These are phyloP conservation scores for Phyllosticta capitalensis DNA, from an alignment of 2,329 filamentous ascomycete species.

Conservation along the genomic window DNA sequence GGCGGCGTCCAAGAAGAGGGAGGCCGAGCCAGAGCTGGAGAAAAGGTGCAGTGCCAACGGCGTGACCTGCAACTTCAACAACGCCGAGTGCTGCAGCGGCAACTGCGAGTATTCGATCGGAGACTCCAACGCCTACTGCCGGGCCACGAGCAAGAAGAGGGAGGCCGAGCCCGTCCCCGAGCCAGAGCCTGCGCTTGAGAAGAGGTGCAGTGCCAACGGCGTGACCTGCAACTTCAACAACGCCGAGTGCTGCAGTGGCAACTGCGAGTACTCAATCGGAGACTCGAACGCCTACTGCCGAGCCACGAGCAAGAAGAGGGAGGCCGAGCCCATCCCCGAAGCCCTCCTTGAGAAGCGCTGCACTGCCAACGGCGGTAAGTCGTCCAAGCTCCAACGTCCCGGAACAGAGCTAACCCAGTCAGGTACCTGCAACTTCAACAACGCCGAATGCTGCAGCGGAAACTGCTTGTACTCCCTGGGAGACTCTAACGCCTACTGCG, in stretches of 20 bases:
- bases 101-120: slow-evolving; percentile 4
- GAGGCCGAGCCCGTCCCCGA: neutral
- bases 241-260: neutral
- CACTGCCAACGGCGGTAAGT: slow-evolving; percentile 2
- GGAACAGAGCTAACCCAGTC: neutral
- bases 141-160: neutral
- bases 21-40: neutral
- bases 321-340: neutral
- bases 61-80: neutral
- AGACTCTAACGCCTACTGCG: neutral
- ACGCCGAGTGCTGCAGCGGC: slow-evolving; percentile 1
- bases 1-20: neutral
- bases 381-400: neutral
- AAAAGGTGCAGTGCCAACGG: slow-evolving; percentile 5
- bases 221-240: neutral
- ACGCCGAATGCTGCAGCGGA: neutral
- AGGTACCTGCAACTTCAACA: neutral
- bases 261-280: neutral
- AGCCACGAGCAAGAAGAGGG: neutral
- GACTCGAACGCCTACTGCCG: neutral
- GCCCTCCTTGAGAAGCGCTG: neutral
- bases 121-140: neutral
- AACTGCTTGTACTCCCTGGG: slow-evolving; percentile 3
- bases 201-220: slow-evolving; percentile 3
- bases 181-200: neutral